Evolutionary conservation across 345 rosid genomes (phyloP), one percentile per base, ranked within the genome.

Genomic region (Citrus inodora): DNA sequence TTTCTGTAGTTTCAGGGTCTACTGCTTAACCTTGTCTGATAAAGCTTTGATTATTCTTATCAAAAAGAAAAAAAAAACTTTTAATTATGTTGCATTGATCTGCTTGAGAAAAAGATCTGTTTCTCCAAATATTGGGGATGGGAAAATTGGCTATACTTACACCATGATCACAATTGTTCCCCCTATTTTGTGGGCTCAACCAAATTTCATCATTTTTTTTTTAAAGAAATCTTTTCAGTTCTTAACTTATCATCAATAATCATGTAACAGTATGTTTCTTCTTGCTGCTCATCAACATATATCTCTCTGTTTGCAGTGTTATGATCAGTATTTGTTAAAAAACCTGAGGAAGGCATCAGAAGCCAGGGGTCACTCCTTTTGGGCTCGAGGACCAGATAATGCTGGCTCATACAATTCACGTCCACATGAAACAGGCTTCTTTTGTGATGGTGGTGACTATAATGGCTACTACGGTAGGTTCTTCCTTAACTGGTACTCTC

Each of bases 361-460:
- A 85, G 88, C 84, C 66, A 90, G 93, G 84, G 94, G 98, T 71
- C 94, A 86, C 58, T 75, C 83, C 27, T 87, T 91, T 79, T 94
- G 98, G 99, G 98, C 91, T 70, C 83, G 90, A 81, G 98, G 93
- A 56, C 99, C 99, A 74, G 98, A 92, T 56, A 94, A 92, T 80
- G 88, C 92, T 1, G 99, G 99, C 70, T 87, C 92, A 24, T 94
- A 94, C 83, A 96, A 92, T 82, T 89, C 97, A 67, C 93, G 80
- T 75, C 98, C 99, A 38, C 92, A 90, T 40, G 97, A 90, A 79
- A 94, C 98, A 33, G 92, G 93, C 68, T 96, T 96, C 89, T 96
- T 96, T 84, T 87, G 95, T 87, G 99, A 96, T 71, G 98, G 95
- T 73, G 99, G 99, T 80, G 98, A 90, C 68, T 97, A 92, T 38